phyloP scores from a whole-genome alignment of 148 eudicot species.

The Camellia lanceoleosa region DNA sequence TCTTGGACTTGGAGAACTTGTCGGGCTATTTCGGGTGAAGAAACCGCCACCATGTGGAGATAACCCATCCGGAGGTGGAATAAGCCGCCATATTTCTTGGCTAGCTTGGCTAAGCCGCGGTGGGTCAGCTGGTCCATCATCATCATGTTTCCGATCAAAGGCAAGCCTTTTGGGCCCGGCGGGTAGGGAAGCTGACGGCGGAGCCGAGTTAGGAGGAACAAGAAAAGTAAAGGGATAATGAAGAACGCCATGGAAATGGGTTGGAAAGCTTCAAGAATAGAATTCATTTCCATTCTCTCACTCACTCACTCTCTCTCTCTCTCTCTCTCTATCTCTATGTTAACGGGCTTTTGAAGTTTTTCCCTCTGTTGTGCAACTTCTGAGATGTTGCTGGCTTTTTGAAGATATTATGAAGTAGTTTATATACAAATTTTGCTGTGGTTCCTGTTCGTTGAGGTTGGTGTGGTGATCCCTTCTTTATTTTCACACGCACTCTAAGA shows the following conservation, averaged over 20 bases:
- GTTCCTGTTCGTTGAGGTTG: neutral
- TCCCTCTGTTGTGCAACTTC: neutral
- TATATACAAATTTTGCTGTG: neutral
- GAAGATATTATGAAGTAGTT: neutral
- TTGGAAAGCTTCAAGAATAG: constrained; percentile 12
- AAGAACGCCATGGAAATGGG: constrained; percentile 19
- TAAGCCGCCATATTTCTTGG: constrained; percentile 49
- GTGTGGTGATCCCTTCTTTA: neutral
- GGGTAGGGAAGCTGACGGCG: constrained; percentile 40
- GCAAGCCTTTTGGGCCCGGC: constrained; percentile 65
- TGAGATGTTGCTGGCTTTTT: neutral
- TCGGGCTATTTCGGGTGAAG: constrained; percentile 51
- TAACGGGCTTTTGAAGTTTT: neutral
- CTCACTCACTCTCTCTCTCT: neutral
- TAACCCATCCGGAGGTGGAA: constrained; percentile 67
- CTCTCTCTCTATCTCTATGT: neutral
- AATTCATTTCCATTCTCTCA: constrained; percentile 13
- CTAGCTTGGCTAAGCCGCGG: constrained; percentile 35
- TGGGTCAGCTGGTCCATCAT: constrained; percentile 77
- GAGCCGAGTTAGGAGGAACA: constrained; percentile 27
- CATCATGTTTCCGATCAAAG: constrained; percentile 67
- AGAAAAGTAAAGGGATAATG: constrained; percentile 28
- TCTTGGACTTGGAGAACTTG: constrained; percentile 73
- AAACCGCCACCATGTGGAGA: constrained; percentile 56
- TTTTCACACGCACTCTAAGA: neutral